Evolutionary conservation across 2,329 filamentous ascomycete species (phyloP).

Genomic region (Rasamsonia emersonii): DNA sequence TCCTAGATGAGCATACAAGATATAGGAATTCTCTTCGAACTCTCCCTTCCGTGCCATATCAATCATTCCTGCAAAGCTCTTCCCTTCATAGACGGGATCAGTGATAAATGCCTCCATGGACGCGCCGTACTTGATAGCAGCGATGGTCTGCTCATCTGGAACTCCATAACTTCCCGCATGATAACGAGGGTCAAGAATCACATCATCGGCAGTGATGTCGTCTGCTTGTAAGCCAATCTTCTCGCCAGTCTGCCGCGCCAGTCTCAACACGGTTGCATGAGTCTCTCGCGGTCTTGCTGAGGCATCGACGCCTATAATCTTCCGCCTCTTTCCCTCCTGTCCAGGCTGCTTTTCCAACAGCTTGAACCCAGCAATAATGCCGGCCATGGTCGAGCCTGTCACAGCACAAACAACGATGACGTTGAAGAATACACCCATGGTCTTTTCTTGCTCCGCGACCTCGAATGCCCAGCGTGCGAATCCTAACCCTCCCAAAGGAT

Average conservation of each 20-base stretch:
- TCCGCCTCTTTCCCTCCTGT: conserved; percentile 34
- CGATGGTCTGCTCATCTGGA: conserved; percentile 55
- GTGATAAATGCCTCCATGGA: conserved; percentile 64
- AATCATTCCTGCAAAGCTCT: conserved; percentile 64
- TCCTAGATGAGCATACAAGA: conserved; percentile 63
- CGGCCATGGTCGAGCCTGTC: conserved; percentile 61
- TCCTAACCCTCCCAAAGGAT: conserved; percentile 60
- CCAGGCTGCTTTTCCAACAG: conserved; percentile 43
- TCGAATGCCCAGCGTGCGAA: conserved; percentile 66
- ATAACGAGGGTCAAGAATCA: conserved; percentile 56
- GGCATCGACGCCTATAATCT: conserved; percentile 60
- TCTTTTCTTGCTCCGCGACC: conserved; percentile 54
- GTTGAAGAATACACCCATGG: conserved; percentile 57
- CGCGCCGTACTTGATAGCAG: conserved; percentile 61
- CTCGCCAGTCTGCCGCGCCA: conserved; percentile 54
- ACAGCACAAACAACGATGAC: conserved; percentile 62
- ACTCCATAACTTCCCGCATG: conserved; percentile 62
- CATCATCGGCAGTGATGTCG: conserved; percentile 54
- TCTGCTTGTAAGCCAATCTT: conserved; percentile 54
- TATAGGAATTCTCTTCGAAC: conserved; percentile 51
- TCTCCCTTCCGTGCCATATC: conserved; percentile 56
- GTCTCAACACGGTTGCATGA: conserved; percentile 56
- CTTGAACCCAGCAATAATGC: conserved; percentile 66
- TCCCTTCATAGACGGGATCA: conserved; percentile 68
- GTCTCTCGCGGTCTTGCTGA: conserved; percentile 53